These are phyloP conservation scores for Akanthomyces muscarius DNA, from an alignment of 2,329 filamentous ascomycete species.

Conservation along the genomic window DNA sequence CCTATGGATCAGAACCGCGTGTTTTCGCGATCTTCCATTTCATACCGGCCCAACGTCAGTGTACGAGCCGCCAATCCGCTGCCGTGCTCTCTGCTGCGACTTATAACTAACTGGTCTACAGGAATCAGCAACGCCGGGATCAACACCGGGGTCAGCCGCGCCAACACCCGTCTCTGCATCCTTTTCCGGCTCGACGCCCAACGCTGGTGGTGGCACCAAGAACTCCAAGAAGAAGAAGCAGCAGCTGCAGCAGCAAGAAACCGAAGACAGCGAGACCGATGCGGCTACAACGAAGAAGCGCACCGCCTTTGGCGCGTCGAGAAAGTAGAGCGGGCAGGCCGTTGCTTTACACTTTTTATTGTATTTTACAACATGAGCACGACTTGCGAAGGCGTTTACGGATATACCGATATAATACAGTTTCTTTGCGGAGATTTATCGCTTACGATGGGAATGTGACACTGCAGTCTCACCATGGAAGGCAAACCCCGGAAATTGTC, in stretches of 20 bases:
- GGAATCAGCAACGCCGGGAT: constrained; percentile 43
- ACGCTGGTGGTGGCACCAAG: constrained; percentile 42
- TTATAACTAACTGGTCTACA: constrained; percentile 23
- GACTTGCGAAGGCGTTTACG: constrained; percentile 9
- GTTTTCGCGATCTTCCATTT: constrained; percentile 64
- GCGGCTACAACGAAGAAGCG: constrained; percentile 50
- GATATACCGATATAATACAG: constrained; percentile 4
- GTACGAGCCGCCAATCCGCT: constrained; percentile 26
- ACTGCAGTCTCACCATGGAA: not conserved
- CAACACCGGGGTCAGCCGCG: constrained; percentile 45
- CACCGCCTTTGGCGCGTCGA: constrained; percentile 53
- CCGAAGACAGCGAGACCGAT: constrained; percentile 58
- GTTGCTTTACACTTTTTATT: not conserved
- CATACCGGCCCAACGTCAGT: constrained; percentile 47
- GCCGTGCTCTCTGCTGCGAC: not conserved
- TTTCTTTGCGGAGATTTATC: not conserved
- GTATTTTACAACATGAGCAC: constrained; percentile 2
- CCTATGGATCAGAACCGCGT: constrained; percentile 69
- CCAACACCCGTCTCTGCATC: constrained; percentile 54
- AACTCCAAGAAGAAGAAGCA: constrained; percentile 50
- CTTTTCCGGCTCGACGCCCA: constrained; percentile 47
- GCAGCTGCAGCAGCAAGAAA: constrained; percentile 24
- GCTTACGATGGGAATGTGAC: not conserved
- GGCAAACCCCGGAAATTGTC: not conserved
- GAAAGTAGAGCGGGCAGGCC: constrained; percentile 37